phyloP scores from a whole-genome alignment of 2,329 filamentous ascomycete species.

The Orbilia javanica region DNA sequence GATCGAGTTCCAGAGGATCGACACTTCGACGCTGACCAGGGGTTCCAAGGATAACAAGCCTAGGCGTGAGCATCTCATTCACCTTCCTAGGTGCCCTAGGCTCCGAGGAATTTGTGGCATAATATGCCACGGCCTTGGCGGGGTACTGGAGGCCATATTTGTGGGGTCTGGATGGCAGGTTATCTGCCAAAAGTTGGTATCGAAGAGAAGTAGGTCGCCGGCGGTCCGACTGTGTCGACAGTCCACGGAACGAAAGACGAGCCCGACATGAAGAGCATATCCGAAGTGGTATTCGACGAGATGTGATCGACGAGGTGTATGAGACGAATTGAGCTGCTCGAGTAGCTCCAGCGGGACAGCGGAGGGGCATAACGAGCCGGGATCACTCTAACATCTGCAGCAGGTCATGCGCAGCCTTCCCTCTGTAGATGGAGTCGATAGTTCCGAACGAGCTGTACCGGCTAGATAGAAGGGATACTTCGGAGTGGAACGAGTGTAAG shows the following conservation, averaged over 20 bases:
- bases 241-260: constrained; percentile 34
- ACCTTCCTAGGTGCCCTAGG: not conserved
- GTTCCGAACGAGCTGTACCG: not conserved
- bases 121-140: constrained; percentile 14
- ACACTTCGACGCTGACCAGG: constrained; percentile 22
- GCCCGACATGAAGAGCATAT: constrained; percentile 55
- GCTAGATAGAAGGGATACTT: not conserved
- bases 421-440: not conserved
- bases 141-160: constrained; percentile 23
- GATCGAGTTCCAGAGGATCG: not conserved
- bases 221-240: constrained; percentile 33
- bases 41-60: constrained; percentile 40
- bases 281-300: constrained; percentile 33
- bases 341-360: constrained; percentile 50
- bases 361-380: constrained; percentile 56
- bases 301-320: constrained; percentile 20
- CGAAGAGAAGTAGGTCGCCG: constrained; percentile 35
- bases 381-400: constrained; percentile 49
- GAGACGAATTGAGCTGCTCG: constrained; percentile 36
- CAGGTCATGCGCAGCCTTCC: constrained; percentile 43
- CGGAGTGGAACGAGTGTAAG: not conserved
- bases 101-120: not conserved
- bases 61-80: constrained; percentile 12
- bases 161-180: constrained; percentile 6
- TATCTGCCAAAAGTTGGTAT: constrained; percentile 48